Base-by-base conservation (phyloP, 371 early-diverging fungal genomes). In the Haplosporangium sp. region DNA sequence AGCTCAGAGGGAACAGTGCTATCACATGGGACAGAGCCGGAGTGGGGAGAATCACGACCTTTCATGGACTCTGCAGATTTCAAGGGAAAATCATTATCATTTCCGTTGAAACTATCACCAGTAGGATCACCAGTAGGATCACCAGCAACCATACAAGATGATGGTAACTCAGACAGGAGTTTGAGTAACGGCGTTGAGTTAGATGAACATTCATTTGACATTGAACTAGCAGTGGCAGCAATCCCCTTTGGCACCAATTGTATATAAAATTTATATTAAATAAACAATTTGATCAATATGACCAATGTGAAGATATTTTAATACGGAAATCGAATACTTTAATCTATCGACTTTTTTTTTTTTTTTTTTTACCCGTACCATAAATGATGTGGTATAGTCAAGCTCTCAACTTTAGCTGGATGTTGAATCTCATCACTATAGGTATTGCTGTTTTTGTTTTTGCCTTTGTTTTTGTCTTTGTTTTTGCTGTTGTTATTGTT, bases 181-280 rank as follows among this genome's bases (percentile, higher is more conserved):
- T 3, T 61, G 62, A 4, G 35, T 27, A 13, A 38, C 35, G 52
- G n/a, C 27, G 39, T 57, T 44, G 44, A 67, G 5, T 7, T 72
- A 27, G 63, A 67, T 13, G 63, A 55, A 35, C 38, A 45, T 27
- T 62, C 40, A 19, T 72, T 66, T 47, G 67, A 61, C 20, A 50
- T 20, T 3, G 65, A 71, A 37, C 37, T 71, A 35, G 65, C 60
- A 1, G 52, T 38, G 9, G 71, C 71, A 40, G 35, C 71, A 3
- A 35, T 50, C 59, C 9, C 44, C 13, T 40, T 27, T 37, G 8
- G 65, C 27, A n/a, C 60, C 71, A 11, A 65, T 47, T 19, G 71
- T 59, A 38, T 50, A 71, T 35, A 50, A 64, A 48, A 27, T 27
- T 27, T 27, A 27, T 27, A 27, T 27, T 27, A 27, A 27, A 27